A percentile compares a stretch with the other conserved stretches of the same genome.
Conservation (phyloP, 2,329 filamentous ascomycete species). For the Penicillium sp. region DNA sequence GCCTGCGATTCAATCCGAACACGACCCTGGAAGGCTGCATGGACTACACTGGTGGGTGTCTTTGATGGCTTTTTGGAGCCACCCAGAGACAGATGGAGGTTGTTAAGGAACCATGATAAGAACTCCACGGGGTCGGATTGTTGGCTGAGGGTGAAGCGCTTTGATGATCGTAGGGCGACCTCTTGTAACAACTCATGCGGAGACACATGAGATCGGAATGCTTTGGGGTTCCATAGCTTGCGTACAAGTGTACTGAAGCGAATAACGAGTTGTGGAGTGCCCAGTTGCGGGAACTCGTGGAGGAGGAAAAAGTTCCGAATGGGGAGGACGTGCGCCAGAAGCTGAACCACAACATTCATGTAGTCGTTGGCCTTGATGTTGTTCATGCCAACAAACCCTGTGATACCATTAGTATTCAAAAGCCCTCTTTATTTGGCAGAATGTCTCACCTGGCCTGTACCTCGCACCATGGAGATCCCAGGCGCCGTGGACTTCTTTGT, state of each 20-base stretch:
- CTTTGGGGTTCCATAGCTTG: conserved; percentile 96
- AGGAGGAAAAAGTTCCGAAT: conserved; percentile 90
- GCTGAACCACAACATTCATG: conserved; percentile 90
- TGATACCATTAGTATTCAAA: background rate
- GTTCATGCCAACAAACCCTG: conserved; percentile 93
- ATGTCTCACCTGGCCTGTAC: conserved; percentile 69
- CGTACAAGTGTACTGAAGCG: conserved; percentile 86
- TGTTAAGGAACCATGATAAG: conserved; percentile 95
- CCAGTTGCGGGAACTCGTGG: conserved; percentile 67
- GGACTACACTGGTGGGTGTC: conserved; percentile 68
- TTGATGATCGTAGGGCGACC: conserved; percentile 83
- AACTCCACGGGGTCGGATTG: conserved; percentile 98
- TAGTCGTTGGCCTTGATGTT: conserved; percentile 99
- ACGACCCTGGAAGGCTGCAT: conserved; percentile 89
- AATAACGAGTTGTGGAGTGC: conserved; percentile 75
- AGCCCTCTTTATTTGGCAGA: background rate
- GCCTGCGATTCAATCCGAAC: conserved; percentile 90
- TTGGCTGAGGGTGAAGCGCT: conserved; percentile 84
- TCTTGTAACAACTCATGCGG: conserved; percentile 97
- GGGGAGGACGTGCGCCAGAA: conserved; percentile 83
- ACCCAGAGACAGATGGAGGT: conserved; percentile 86
- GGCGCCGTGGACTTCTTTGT: conserved; percentile 59
- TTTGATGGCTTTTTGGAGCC: conserved; percentile 83
- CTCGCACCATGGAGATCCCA: conserved; percentile 80
- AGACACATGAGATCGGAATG: conserved; percentile 95